phyloP scores from a whole-genome alignment of 2,329 filamentous ascomycete genomes.

The Cercospora janseana region DNA sequence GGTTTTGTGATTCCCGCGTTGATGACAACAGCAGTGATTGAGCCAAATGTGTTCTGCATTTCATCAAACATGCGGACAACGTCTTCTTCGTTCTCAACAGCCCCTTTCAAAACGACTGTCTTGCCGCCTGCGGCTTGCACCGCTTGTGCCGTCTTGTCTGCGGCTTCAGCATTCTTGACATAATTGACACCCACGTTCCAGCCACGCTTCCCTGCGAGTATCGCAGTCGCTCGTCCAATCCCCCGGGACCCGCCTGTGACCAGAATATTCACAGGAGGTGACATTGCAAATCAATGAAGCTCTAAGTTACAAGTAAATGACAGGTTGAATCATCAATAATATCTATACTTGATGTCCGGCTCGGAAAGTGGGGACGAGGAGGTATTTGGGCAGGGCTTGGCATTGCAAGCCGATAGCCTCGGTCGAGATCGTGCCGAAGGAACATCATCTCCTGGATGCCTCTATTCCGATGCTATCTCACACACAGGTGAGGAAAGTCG shows the following conservation, averaged over 20 bases:
- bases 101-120: conserved; percentile 22
- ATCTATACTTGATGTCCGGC: background rate
- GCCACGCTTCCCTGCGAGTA: conserved; percentile 26
- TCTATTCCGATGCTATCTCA: too few species aligned
- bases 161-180: conserved; percentile 22
- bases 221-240: conserved; percentile 30
- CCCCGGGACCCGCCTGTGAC: conserved; percentile 31
- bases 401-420: background rate
- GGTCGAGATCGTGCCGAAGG: background rate
- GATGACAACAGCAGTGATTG: conserved; percentile 30
- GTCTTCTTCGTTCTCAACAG: conserved; percentile 29
- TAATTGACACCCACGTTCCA: conserved; percentile 35
- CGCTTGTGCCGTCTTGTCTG: conserved; percentile 23
- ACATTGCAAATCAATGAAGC: background rate
- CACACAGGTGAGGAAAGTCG: too few species aligned
- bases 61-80: conserved; percentile 28
- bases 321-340: background rate
- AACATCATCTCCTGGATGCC: background rate
- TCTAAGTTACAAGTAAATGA: conserved; percentile 16
- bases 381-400: conserved; percentile 2
- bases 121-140: conserved; percentile 28
- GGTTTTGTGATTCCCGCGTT: conserved; percentile 33
- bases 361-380: background rate
- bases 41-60: conserved; percentile 26
- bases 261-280: conserved; percentile 12